Conservation (phyloP, 2,329 filamentous ascomycete genomes). For the Mollisiaceae sp. region DNA sequence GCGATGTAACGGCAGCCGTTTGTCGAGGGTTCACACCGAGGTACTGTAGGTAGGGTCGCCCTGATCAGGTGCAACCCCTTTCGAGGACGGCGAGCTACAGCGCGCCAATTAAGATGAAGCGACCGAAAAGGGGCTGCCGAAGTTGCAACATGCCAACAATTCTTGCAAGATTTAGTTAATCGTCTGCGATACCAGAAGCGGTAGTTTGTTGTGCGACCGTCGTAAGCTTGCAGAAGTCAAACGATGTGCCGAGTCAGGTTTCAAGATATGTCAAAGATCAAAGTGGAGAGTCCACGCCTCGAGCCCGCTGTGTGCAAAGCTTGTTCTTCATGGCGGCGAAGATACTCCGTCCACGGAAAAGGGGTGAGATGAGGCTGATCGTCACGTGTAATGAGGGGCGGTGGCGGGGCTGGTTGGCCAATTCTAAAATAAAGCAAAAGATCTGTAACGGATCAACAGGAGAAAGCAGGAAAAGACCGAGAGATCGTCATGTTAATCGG, state of each 20-base stretch:
- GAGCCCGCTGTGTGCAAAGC: constrained; percentile 1
- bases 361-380: background rate
- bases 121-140: constrained; percentile 6
- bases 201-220: background rate
- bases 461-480: background rate
- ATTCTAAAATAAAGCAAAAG: background rate
- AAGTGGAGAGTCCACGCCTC: background rate
- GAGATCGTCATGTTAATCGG: background rate
- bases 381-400: background rate
- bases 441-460: constrained; percentile 9
- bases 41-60: background rate
- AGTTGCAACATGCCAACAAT: background rate
- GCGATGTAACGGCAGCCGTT: background rate
- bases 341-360: background rate
- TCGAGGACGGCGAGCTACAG: background rate
- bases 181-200: background rate
- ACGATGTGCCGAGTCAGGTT: constrained; percentile 1
- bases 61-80: background rate
- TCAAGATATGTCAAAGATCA: background rate
- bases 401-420: background rate
- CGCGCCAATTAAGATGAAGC: background rate
- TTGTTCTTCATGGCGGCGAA: background rate
- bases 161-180: background rate
- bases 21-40: background rate
- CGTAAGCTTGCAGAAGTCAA: background rate